These are phyloP conservation scores for Coelastrella sp. DNA, from an alignment of 139 green algal species.

Conservation along the genomic window DNA sequence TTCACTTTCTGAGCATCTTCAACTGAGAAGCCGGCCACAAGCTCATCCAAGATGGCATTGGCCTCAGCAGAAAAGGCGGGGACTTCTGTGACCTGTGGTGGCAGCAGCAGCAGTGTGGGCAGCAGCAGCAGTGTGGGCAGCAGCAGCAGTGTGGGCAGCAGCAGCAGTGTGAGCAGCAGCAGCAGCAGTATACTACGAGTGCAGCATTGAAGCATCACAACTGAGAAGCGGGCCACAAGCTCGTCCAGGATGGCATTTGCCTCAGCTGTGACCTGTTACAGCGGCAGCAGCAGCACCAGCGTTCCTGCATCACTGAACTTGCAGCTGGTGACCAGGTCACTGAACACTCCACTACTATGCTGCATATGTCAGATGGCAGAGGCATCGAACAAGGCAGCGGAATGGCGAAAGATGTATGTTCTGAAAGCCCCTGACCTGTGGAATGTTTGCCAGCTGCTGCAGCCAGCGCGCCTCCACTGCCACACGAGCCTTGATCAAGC, in stretches of 20 bases:
- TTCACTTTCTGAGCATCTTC: conserved; percentile 86
- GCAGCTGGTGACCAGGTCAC: too few species aligned
- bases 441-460: conserved; percentile 87
- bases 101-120: conserved; percentile 14
- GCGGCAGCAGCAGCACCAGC: conserved; percentile 68
- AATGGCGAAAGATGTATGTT: too few species aligned
- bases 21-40: too few species aligned
- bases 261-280: conserved; percentile 84
- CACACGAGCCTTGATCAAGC: conserved; percentile 94
- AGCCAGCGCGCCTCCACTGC: conserved; percentile 98
- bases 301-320: too few species aligned
- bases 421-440: conserved; percentile 61
- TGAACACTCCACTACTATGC: too few species aligned
- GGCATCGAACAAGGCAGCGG: too few species aligned
- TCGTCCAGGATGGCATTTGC: too few species aligned
- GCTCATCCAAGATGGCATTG: too few species aligned
- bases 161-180: not conserved
- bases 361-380: too few species aligned
- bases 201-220: conserved; percentile 53
- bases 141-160: not conserved
- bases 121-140: not conserved
- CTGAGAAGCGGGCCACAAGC: too few species aligned
- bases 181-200: conserved; percentile 51
- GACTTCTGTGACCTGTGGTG: conserved; percentile 80
- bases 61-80: conserved; percentile 84